phyloP scores from a whole-genome alignment of 2,329 filamentous ascomycete species.

The Nemania sp. region DNA sequence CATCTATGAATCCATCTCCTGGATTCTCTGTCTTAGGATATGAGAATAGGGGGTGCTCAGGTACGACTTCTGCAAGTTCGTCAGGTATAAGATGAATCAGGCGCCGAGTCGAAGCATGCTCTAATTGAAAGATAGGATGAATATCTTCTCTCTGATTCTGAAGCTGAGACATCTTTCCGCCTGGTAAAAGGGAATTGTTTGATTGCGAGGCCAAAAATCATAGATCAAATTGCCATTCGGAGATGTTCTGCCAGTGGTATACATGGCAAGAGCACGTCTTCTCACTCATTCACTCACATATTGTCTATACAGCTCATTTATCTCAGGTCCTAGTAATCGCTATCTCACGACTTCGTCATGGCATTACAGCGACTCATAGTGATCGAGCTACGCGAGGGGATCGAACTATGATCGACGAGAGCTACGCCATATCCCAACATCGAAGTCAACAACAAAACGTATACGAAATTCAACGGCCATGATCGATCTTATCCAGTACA shows the following conservation, averaged over 20 bases:
- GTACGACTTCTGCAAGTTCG: not conserved
- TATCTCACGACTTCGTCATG: not conserved
- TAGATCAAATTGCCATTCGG: not conserved
- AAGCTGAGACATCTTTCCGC: not conserved
- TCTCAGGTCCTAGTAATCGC: not conserved
- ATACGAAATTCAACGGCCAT: not conserved
- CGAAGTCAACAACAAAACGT: not conserved
- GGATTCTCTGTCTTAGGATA: constrained; percentile 3
- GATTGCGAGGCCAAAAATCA: not conserved
- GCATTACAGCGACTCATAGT: not conserved
- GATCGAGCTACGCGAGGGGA: not conserved
- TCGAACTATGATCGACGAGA: not conserved
- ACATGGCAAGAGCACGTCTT: too few species aligned
- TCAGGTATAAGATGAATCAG: constrained; percentile 12
- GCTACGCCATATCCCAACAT: not conserved
- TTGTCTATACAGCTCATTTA: not conserved
- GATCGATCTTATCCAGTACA: not conserved
- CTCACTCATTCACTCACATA: not conserved
- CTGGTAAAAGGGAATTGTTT: not conserved
- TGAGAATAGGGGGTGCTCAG: constrained; percentile 7
- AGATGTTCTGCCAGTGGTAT: not conserved
- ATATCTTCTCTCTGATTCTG: not conserved
- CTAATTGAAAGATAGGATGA: constrained; percentile 1
- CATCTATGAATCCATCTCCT: constrained; percentile 1
- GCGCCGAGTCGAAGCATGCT: not conserved